Conservation (phyloP, 495 filamentous ascomycete genomes). For the Neurospora sp. region DNA sequence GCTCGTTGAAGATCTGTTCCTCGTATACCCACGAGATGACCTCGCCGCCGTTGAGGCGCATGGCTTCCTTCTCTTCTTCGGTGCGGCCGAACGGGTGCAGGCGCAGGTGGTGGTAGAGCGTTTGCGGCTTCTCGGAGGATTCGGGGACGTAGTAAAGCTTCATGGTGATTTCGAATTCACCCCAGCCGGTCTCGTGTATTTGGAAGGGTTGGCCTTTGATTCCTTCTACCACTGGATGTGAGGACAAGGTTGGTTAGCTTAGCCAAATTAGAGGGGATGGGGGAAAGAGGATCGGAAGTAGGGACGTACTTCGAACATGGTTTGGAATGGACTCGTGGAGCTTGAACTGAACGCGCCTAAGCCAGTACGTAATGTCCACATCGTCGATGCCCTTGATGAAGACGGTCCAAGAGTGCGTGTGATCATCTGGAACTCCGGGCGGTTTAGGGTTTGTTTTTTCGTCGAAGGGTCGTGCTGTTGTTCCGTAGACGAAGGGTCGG, state of each 20-base stretch:
- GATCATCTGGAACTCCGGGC: constrained; percentile 61
- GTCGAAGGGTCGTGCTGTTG: constrained; percentile 65
- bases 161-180: constrained; percentile 92
- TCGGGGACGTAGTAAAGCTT: constrained; percentile 84
- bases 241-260: background rate
- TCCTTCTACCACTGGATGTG: constrained; percentile 37
- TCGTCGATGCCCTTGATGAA: constrained; percentile 80
- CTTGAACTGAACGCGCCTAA: constrained; percentile 96
- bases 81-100: constrained; percentile 76
- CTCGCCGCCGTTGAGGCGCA: constrained; percentile 50
- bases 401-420: constrained; percentile 93
- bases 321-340: constrained; percentile 92
- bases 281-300: background rate
- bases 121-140: constrained; percentile 81
- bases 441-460: constrained; percentile 47
- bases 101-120: constrained; percentile 79
- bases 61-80: constrained; percentile 61
- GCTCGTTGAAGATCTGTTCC: constrained; percentile 92
- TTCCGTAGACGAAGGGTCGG: constrained; percentile 77
- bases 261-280: background rate
- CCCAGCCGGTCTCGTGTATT: constrained; percentile 90
- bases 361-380: constrained; percentile 86
- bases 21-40: constrained; percentile 74
- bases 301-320: constrained; percentile 54
- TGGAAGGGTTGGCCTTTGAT: constrained; percentile 68